Conservation (phyloP, 2,329 filamentous ascomycete genomes). For the Chaetomiaceae sp. region DNA sequence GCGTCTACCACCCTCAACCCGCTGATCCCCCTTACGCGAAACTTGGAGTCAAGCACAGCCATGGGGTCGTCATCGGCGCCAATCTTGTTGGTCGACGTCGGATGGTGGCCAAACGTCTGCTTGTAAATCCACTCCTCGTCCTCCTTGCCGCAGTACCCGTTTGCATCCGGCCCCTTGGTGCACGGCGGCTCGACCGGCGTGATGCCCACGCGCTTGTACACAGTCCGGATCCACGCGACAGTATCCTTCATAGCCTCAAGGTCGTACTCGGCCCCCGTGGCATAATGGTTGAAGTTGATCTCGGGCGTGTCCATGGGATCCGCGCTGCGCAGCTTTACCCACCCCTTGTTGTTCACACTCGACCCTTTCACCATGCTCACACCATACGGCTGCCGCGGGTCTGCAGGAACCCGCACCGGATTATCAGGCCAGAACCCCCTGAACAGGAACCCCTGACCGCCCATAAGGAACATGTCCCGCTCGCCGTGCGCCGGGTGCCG, state of each 20-base stretch:
- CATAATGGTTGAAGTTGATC: slow-evolving; percentile 52
- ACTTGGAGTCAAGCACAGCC: slow-evolving; percentile 54
- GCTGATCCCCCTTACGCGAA: slow-evolving; percentile 52
- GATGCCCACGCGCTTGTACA: slow-evolving; percentile 21
- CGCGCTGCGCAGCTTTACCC: slow-evolving; percentile 53
- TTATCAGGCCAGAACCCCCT: slow-evolving; percentile 48
- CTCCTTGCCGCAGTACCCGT: slow-evolving; percentile 29
- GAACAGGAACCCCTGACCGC: slow-evolving; percentile 48
- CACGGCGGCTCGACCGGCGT: slow-evolving; percentile 24
- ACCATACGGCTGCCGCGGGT: slow-evolving; percentile 5
- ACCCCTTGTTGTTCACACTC: slow-evolving; percentile 54
- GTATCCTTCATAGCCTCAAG: slow-evolving; percentile 24
- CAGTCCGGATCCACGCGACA: slow-evolving; percentile 20
- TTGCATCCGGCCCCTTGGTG: slow-evolving; percentile 13
- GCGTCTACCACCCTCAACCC: slow-evolving; percentile 58
- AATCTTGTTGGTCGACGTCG: slow-evolving; percentile 52
- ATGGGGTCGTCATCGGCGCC: slow-evolving; percentile 49
- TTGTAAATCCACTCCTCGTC: slow-evolving; percentile 37
- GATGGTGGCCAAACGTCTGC: slow-evolving; percentile 54
- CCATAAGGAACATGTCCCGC: slow-evolving; percentile 50
- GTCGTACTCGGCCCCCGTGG: slow-evolving; percentile 24
- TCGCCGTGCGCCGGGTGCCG: slow-evolving; percentile 36
- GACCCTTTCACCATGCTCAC: slow-evolving; percentile 38
- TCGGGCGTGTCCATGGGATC: slow-evolving; percentile 58
- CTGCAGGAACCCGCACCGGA: slow-evolving; percentile 23